A percentile compares a stretch with the other conserved stretches of the same genome.
Evolutionary conservation across 768 basidiomycete species (phyloP).

Genomic region (Megacollybia marginata): DNA sequence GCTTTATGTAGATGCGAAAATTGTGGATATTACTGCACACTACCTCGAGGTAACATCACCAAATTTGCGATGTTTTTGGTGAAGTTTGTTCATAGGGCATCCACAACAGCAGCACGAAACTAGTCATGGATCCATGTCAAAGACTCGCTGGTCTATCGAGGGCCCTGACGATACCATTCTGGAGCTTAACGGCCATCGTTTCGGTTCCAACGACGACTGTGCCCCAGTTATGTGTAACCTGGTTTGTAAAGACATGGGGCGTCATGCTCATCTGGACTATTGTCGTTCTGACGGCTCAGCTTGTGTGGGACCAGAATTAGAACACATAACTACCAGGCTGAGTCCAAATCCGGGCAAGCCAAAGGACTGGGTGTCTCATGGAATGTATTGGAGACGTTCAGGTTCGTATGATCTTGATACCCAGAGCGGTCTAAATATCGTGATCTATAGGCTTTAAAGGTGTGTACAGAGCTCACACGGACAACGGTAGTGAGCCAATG

Average conservation of each 20-base stretch:
- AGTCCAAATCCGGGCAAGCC: slow-evolving; percentile 35
- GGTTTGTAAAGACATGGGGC: slow-evolving; percentile 44
- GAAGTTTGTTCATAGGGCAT: slow-evolving; percentile 32
- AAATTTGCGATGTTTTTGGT: not conserved
- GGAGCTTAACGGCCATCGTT: slow-evolving; percentile 50
- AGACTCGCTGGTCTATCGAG: slow-evolving; percentile 49
- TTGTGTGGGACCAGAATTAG: slow-evolving; percentile 36
- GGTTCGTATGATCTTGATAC: slow-evolving; percentile 26
- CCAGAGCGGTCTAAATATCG: too few species aligned
- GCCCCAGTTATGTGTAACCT: slow-evolving; percentile 61
- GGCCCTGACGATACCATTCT: slow-evolving; percentile 39
- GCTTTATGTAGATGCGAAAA: slow-evolving; percentile 35
- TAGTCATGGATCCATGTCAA: slow-evolving; percentile 56
- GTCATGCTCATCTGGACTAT: slow-evolving; percentile 51
- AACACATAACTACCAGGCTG: slow-evolving; percentile 38
- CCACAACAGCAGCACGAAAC: slow-evolving; percentile 57
- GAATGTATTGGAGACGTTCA: slow-evolving; percentile 49
- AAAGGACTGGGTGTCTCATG: slow-evolving; percentile 51
- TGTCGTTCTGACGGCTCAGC: slow-evolving; percentile 34
- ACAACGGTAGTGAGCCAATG: too few species aligned
- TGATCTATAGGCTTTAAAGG: slow-evolving; percentile 44
- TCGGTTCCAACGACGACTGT: slow-evolving; percentile 46
- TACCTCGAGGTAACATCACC: slow-evolving; percentile 37
- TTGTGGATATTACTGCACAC: slow-evolving; percentile 53
- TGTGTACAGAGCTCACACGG: slow-evolving; percentile 4